phyloP scores from a whole-genome alignment of 495 filamentous ascomycete species.

The Daldinia childiae region DNA sequence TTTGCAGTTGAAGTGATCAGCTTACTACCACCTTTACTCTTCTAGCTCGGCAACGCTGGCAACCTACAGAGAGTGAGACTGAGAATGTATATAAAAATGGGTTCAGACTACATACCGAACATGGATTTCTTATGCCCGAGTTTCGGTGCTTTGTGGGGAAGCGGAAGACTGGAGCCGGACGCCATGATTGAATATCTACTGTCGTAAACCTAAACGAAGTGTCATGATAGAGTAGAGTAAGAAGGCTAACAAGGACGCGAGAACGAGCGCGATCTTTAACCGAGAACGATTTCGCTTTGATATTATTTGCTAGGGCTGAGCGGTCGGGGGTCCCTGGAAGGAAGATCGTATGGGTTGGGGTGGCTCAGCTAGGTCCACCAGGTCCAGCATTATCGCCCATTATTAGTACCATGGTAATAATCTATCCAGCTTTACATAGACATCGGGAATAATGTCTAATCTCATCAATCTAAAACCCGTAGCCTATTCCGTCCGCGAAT shows the following conservation, averaged over 20 bases:
- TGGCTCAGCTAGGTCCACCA: not conserved
- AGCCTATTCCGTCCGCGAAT: too few relatives aligned
- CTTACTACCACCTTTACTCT: slow-evolving; percentile 49
- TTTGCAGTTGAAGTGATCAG: not conserved
- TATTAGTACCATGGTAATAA: too few relatives aligned
- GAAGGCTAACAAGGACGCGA: not conserved
- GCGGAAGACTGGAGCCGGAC: slow-evolving; percentile 10
- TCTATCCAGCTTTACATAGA: not conserved
- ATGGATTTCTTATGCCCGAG: slow-evolving; percentile 38
- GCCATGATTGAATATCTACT: slow-evolving; percentile 15
- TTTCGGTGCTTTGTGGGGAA: slow-evolving; percentile 17
- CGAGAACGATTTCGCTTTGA: not conserved
- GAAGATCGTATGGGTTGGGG: not conserved
- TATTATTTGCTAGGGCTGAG: not conserved
- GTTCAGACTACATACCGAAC: slow-evolving; percentile 28
- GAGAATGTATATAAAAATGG: not conserved
- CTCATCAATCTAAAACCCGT: not conserved
- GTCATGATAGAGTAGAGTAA: not conserved
- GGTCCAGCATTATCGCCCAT: not conserved
- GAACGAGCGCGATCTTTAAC: slow-evolving; percentile 6
- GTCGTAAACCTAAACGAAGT: not conserved
- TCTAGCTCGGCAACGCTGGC: slow-evolving; percentile 50
- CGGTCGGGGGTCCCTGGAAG: not conserved
- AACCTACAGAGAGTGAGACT: slow-evolving; percentile 41
- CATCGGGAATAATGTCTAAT: not conserved